Evolutionary conservation across 2,329 filamentous ascomycete species (phyloP), one percentile per base, ranked within the genome.

Genomic region (Cryphonectria japonica): DNA sequence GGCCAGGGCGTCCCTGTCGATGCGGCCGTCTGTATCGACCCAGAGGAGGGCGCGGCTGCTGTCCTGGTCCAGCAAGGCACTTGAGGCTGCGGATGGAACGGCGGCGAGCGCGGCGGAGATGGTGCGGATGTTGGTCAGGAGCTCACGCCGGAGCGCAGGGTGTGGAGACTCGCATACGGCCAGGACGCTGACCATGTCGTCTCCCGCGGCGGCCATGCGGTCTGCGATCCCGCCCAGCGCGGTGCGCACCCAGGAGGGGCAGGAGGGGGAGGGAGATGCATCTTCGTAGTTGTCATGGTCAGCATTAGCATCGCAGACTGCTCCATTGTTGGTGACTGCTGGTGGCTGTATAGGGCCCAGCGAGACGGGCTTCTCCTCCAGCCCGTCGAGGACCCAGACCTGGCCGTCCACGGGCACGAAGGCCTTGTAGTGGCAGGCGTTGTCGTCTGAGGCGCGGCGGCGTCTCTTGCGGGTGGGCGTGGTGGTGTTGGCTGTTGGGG

Each of bases 321-420:
- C 29, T 0, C 54, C 26, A 14, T 19, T 5, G 13, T 5, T 19
- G 54, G 26, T 29, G 5, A 8, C 54, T n/a, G 52, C 26, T 3
- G 29, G 11, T 29, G 54, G 19, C 8, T 67, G 39, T n/a, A 67
- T 74, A 73, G 69, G 79, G 81, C 91, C 91, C 69, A 94, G 83
- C 69, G 85, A 87, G 46, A 89, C 86, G 3, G 94, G 95, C 74
- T 90, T 88, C 59, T 84, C 84, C 78, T 95, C 90, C 32, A 98
- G 83, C 5, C 95, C 95, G 79, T 98, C 95, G 6, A 98, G 88
- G 78, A 95, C 93, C 94, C 94, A 98, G 19, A 97, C 87, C 69
- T 88, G 84, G 2, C 88, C 90, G 29, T 41, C 85, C 19, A 90
- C 87, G 2, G 93, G 93, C 41, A 98, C 90, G 77, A 95, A 97